Conservation (phyloP, 2,329 filamentous ascomycete genomes). For the Diaporthe batatas region DNA sequence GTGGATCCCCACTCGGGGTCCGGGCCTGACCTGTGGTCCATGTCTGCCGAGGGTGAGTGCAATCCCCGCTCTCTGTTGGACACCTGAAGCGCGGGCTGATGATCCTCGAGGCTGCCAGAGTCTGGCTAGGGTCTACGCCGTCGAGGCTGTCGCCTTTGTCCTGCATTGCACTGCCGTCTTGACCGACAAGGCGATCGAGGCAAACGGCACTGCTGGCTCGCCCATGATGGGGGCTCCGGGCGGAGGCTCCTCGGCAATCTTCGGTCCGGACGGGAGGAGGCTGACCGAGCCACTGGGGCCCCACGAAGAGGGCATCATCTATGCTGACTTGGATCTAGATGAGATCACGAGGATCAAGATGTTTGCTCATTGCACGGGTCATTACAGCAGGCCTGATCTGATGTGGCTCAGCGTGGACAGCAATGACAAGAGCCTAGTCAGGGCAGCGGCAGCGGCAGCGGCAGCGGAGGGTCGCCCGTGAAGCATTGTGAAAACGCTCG, state of each 20-base stretch:
- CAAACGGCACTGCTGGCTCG: slow-evolving; percentile 14
- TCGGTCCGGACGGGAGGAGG: slow-evolving; percentile 44
- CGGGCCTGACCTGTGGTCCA: slow-evolving; percentile 47
- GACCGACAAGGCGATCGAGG: slow-evolving; percentile 23
- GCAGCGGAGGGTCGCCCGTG: background rate
- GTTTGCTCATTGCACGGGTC: slow-evolving; percentile 35
- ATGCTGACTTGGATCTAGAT: slow-evolving; percentile 31
- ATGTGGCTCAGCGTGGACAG: slow-evolving; percentile 46
- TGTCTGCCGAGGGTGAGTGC: slow-evolving; percentile 46
- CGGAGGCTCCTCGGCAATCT: slow-evolving; percentile 45
- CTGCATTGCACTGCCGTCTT: slow-evolving; percentile 63
- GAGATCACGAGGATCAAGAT: slow-evolving; percentile 32
- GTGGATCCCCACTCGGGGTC: slow-evolving; percentile 11
- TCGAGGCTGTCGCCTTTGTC: slow-evolving; percentile 68
- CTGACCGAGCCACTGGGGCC: slow-evolving; percentile 42
- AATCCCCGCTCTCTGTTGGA: too few relatives aligned
- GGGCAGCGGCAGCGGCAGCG: too few relatives aligned
- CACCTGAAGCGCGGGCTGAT: background rate
- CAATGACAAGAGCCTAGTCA: slow-evolving; percentile 46
- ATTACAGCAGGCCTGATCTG: slow-evolving; percentile 38
- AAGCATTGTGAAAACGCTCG: background rate
- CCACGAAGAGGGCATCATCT: slow-evolving; percentile 29
- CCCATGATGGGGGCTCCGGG: slow-evolving; percentile 43
- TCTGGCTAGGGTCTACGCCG: slow-evolving; percentile 67
- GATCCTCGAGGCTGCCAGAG: slow-evolving; percentile 51